Base-by-base conservation (phyloP, 148 eudicot genomes). In the Chenopodium berlandieri region DNA sequence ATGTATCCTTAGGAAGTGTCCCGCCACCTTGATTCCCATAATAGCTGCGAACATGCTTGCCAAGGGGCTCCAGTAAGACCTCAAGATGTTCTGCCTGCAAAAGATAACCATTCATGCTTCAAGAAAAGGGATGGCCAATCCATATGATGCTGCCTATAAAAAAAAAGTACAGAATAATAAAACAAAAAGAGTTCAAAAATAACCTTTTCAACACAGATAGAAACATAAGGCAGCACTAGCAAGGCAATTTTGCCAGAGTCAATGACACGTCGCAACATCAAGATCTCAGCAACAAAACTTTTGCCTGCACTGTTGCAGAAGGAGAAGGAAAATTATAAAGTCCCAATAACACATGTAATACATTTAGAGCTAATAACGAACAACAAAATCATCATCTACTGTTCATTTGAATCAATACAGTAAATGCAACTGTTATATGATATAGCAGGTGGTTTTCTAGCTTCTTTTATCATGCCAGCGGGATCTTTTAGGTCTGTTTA, bases 21-120 rank as follows among this genome's bases (percentile, higher is more conserved):
- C 94, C 97, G 58, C 99, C 98, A 78, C 99, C 99, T 88, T 97
- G 99, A 86, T 87, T 97, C 76, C 99, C 99, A 80, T 91, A 97
- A 82, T 91, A 97, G 87, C 99, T 97, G 37, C 98, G 94, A 19
- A 97, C 99, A 87, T 91, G 99, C 90, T 90, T 92, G 73, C 90
- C 91, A 77, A 97, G 91, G 34, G 99, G 99, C 84, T 97, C 95
- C 84, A 94, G 65, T 79, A 97, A 92, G 73, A 85, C 89, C 81
- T 97, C 99, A 76, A 97, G 89, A 84, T 97, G 99, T 80, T 92
- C 99, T 65, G 99, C 93, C 99, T 97, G 88, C 80, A 78, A 34
- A 75, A 65, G 19, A 30, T 31, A 50, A 58, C 31, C 20, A 77
- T 83, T 48, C 80, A 82, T 37, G 48, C 58, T 62, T 72, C 14